Evolutionary conservation across 2,329 filamentous ascomycete species (phyloP), one percentile per base, ranked within the genome.

Genomic region (Reticulascus tulasneorum): DNA sequence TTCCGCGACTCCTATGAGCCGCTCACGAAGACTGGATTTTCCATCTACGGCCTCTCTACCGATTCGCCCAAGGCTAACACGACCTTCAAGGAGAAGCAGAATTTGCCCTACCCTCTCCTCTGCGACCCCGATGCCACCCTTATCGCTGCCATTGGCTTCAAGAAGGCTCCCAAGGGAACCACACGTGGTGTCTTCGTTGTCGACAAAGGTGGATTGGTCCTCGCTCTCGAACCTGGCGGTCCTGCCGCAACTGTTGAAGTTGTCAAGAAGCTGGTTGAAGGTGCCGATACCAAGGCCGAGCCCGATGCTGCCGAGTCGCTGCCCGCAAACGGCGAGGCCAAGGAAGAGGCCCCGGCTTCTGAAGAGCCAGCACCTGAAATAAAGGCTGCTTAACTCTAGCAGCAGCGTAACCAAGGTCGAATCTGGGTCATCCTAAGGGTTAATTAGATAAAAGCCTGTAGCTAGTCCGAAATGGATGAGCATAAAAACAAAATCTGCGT

Each of bases 11-110:
- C 79, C 17, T 87, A 94, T 66, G 67, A 73, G 29, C 69, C 82
- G 33, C 75, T 97, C 36, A 91, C 84, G 9, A 75, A 79, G 19
- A 84, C 79, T 37, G 91, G 91, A 8, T 78, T 94, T 42, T 75
- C 82, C 56, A 88, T 98, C 65, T 97, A 87, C 60, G 93, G 93
- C 37, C 80, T 98, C 33, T 94, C 86, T 44, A 78, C 78, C 50
- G 93, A 97, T 67, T 85, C 82, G 30, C 81, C 88, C 53, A 94
- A 93, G 66, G 80, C 88, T 53, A 98, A 98, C 69, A 90, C 86
- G 17, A 87, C 79, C 29, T 98, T 97, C 75, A 85, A 88, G 65
- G 82, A 80, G 25, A 95, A 94, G 69, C 87, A 97, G 62, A 87
- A 84, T 46, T 77, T 97, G 35, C 86, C 84, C 6, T 98, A 95